Base-by-base conservation (phyloP, 345 rosid species). In the Citrus maxima region DNA sequence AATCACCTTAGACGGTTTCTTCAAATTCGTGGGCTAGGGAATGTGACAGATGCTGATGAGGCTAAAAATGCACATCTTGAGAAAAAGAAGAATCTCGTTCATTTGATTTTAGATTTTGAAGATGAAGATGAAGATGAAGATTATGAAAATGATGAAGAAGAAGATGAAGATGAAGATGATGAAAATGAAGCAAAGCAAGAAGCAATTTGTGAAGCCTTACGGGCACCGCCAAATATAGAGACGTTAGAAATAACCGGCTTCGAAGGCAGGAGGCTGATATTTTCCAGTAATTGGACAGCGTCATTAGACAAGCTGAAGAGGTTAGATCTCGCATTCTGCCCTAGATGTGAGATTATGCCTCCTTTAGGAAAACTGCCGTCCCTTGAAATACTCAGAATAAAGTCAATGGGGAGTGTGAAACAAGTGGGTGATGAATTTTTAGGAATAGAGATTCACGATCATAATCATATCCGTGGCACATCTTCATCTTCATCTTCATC, bases 331-430 rank as follows among this genome's bases (percentile, higher is more conserved):
- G 0, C 0, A 7, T 1, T 3, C 5, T 49, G 0, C 2, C 5
- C 0, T 49, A 71, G 28, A 37, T 80, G 66, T 28, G 25, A 63
- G 28, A 28, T 22, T 40, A 40, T 80, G 46, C 83, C 82, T 63
- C 62, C 80, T 51, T 55, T 80, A 13, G 83, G 83, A n/a, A 75
- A 37, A 62, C 38, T 71, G 14, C 59, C 73, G 18, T 76, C 67
- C 59, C 66, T 80, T 6, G 83, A 80, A 64, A 51, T 30, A 30
- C 72, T 80, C 28, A 21, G 3, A 0, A 2, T 58, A 58, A 3
- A 1, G 62, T 0, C 1, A 1, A 7, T 58, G 62, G 8, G 2
- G 0, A 21, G 12, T 3, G 25, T 59, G 22, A 59, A 59, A 59
- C n/a, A 4, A 59, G 62, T 59, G 24, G 62, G 62, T 59, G 25